Base-by-base conservation (phyloP, 164 flowering plant species). In the Nelumbo lutea region DNA sequence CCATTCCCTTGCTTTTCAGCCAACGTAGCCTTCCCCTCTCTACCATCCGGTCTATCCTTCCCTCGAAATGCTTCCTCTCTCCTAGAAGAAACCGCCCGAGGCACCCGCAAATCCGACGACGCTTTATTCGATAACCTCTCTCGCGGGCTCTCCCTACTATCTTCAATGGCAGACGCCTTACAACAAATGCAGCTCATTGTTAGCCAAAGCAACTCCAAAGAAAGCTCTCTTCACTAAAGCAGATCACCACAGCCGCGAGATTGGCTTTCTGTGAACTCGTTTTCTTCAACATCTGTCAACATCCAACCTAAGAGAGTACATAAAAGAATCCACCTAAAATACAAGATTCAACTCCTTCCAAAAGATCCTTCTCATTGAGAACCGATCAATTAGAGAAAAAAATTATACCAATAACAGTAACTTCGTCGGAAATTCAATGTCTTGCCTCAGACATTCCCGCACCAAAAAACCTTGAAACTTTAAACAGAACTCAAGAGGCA, bases 171-270 rank as follows among this genome's bases (percentile, higher is more conserved):
- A 1, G 78, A 72, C 42, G 81, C 70, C 76, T 81, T 86, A 45
- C 79, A 75, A 67, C 76, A 69, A n/a, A 76, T 57, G 39, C 84
- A 71, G 48, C 90, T 86, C 90, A 86, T 84, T 13, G 2, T 13
- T 50, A 5, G 5, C 67, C 75, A 63, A 60, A 51, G 11, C 45
- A 60, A 55, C 48, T 64, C 40, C 43, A 15, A 51, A 9, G 68
- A 64, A 27, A 43, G n/a, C 71, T 72, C 8, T 15, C 66, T 62
- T 61, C 45, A 65, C 45, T 62, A 73, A 55, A 66, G 67, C 64
- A 60, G 52, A 62, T 58, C 45, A 45, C 61, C 58, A 51, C 11
- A 5, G 13, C 43, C 63, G 46, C 1, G 11, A 64, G 38, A 44
- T 3, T 46, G 47, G 9, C 11, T 50, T 61, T 57, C 64, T 57